Percentiles rank a stretch among this genome's conserved stretches.
Conservation (phyloP, 176 grass and related monocot species). For the Carex kokanica region DNA sequence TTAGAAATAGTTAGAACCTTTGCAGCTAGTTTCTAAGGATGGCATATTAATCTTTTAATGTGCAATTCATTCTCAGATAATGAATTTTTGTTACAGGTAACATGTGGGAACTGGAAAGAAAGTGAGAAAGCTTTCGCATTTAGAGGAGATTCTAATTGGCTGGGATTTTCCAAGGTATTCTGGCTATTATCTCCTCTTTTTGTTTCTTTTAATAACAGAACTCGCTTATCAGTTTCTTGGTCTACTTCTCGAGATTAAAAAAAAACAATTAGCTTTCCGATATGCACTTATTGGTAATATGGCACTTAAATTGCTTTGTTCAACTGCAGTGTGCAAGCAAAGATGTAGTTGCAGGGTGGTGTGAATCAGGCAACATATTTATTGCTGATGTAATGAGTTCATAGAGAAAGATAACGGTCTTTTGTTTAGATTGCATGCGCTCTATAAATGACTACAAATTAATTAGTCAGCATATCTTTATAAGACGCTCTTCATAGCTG, state of each 20-base stretch:
- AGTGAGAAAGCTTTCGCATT: conserved; percentile 60
- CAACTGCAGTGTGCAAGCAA: conserved; percentile 47
- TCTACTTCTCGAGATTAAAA: neutral
- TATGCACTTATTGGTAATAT: neutral
- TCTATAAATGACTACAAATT: neutral
- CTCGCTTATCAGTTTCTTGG: neutral
- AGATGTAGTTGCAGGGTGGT: conserved; percentile 77
- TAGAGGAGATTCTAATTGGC: conserved; percentile 84
- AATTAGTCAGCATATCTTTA: no score
- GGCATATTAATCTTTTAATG: neutral
- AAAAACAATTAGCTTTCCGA: neutral
- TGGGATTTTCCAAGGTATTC: conserved; percentile 82
- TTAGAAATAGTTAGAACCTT: neutral
- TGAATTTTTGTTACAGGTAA: conserved; percentile 47
- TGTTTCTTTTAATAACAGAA: neutral
- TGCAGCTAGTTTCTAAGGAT: neutral
- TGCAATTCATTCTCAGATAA: neutral
- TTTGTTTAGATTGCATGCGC: neutral
- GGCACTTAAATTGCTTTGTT: neutral
- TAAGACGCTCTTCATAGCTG: neutral
- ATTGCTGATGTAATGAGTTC: conserved; percentile 52
- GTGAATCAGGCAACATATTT: conserved; percentile 75
- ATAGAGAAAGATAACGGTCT: neutral
- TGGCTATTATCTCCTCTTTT: neutral
- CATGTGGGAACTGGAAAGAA: conserved; percentile 74